Conservation (phyloP, 2,329 filamentous ascomycete genomes). For the Ambrosiella xylebori region DNA sequence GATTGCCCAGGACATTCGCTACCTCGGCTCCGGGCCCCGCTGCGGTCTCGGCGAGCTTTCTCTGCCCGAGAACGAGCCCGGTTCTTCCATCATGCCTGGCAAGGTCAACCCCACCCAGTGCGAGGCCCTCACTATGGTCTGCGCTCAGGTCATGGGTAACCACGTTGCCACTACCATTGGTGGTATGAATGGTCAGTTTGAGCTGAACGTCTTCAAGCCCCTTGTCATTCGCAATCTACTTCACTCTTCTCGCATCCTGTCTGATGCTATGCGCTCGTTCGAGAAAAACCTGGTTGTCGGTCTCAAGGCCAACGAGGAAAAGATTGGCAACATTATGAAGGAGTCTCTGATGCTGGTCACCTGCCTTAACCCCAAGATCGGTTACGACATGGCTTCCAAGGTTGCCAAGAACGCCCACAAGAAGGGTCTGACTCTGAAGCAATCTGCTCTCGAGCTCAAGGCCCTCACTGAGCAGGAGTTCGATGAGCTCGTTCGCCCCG, state of each 20-base stretch:
- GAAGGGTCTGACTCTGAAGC: conserved; percentile 86
- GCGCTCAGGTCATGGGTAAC: conserved; percentile 96
- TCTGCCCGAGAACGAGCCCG: conserved; percentile 94
- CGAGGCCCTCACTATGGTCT: conserved; percentile 95
- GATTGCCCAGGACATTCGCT: conserved; percentile 95
- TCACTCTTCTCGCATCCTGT: conserved; percentile 73
- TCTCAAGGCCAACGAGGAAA: conserved; percentile 81
- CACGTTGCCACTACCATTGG: conserved; percentile 83
- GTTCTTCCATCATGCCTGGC: conserved; percentile 95
- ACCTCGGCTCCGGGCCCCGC: conserved; percentile 86
- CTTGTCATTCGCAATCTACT: conserved; percentile 88
- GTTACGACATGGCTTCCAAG: conserved; percentile 93
- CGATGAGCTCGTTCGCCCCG: conserved; percentile 72
- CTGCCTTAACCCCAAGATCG: conserved; percentile 92
- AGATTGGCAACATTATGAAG: conserved; percentile 78
- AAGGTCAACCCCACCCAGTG: conserved; percentile 99
- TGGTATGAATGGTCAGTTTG: conserved; percentile 95
- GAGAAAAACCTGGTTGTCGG: conserved; percentile 83
- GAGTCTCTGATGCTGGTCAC: conserved; percentile 98
- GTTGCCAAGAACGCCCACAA: conserved; percentile 98
- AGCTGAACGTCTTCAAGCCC: conserved; percentile 98
- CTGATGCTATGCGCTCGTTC: conserved; percentile 88
- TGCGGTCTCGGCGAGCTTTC: conserved; percentile 88
- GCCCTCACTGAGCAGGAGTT: conserved; percentile 81
- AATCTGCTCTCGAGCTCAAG: conserved; percentile 84